Conservation (phyloP, 331 rosid species). For the Malus hybrid region DNA sequence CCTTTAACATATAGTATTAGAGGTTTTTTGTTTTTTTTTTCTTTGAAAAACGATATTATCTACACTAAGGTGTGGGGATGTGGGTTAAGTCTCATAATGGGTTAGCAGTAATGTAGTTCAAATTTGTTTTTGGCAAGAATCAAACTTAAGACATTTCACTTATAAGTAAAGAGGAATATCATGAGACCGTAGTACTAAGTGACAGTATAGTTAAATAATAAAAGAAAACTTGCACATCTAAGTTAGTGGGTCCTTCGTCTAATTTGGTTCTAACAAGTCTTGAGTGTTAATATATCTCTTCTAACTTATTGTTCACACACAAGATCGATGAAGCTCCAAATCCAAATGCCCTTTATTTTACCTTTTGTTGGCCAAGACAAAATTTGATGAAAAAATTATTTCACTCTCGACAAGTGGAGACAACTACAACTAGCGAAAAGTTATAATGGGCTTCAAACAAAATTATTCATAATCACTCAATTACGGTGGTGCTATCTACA, state of each 20-base stretch:
- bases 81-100: too few species aligned
- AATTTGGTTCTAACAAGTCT: not conserved
- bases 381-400: not conserved
- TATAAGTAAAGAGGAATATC: rapidly evolving
- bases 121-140: too few species aligned
- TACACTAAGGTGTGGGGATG: rapidly evolving
- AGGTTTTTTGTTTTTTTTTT: too few species aligned
- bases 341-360: not conserved
- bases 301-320: not conserved
- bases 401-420: too few species aligned
- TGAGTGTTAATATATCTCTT: not conserved
- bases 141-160: too few species aligned
- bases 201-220: not conserved
- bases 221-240: not conserved
- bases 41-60: too few species aligned
- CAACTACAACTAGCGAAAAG: too few species aligned
- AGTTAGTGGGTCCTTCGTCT: not conserved
- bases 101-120: too few species aligned
- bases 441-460: too few species aligned
- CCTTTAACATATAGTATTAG: not conserved
- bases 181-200: rapidly evolving
- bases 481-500: too few species aligned
- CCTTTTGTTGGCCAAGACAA: not conserved
- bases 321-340: not conserved
- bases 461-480: too few species aligned